Evolutionary conservation across 148 eudicot species (phyloP), one percentile per base, ranked within the genome.

Genomic region (Diospyros lotus): DNA sequence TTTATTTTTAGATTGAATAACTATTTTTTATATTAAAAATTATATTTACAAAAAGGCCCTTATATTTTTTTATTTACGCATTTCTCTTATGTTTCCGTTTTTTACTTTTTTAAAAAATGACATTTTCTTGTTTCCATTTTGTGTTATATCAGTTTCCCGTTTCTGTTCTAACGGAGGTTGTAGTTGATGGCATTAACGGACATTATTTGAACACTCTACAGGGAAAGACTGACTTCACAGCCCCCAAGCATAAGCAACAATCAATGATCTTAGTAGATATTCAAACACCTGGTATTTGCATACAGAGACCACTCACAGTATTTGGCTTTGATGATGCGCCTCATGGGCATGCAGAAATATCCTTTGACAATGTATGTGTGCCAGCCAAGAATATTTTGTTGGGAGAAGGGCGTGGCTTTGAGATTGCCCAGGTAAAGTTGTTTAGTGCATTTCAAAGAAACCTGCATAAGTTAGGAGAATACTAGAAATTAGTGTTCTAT

Each of bases 281-380:
- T 44, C 78, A 80, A 61, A 89, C 94, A 64, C 93, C 97, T 39
- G 98, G 98, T 56, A 80, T 95, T 51, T 81, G 78, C 50, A 73
- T 95, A 75, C 77, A 77, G 76, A 85, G 97, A 63, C 98, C 97
- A 15, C 91, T 95, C 77, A 81, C 84, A 52, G 98, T 95, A 71
- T 95, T 95, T 89, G 98, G 98, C 66, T 95, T 90, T 76, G 98
- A 95, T 73, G 98, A 95, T 83, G 98, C 98, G 38, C 98, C 98
- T 66, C 98, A 95, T 77, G 98, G 98, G 74, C 98, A 95, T 83
- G 98, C 98, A 44, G 98, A 95, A 83, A 84, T 95, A 66, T 62
- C 75, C 6, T 95, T 95, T 75, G 89, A 85, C 56, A 86, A 92
- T 82, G 98, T 92, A 4, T 81, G 93, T 56, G 96, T 90, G 50